Percentiles rank a stretch among this genome's conserved stretches.
Conservation (phyloP, 306 rosid genomes). For the Medicago ruthenica region DNA sequence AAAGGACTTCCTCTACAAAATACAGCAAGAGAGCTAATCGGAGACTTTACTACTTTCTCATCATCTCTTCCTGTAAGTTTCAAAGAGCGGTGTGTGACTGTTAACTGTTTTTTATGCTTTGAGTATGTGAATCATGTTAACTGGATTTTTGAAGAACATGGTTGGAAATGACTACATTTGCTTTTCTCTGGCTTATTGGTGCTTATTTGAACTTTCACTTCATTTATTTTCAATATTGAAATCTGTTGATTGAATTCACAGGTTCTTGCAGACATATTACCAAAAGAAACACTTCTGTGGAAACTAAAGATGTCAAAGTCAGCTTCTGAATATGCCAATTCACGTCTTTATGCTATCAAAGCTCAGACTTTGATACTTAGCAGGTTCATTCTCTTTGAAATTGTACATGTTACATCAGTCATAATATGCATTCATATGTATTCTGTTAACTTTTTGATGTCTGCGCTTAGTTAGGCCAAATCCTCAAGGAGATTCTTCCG, state of each 20-base stretch:
- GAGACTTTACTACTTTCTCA: slow-evolving; percentile 59
- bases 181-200: slow-evolving; percentile 26
- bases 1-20: slow-evolving; percentile 63
- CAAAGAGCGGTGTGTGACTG: slow-evolving; percentile 24
- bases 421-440: slow-evolving; percentile 16
- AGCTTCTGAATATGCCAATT: slow-evolving; percentile 71
- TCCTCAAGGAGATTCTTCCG: too few species aligned
- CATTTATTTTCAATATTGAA: slow-evolving; percentile 41
- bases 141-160: slow-evolving; percentile 23
- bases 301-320: slow-evolving; percentile 72
- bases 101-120: slow-evolving; percentile 13
- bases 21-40: slow-evolving; percentile 62
- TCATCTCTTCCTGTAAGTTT: slow-evolving; percentile 78
- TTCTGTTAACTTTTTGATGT: neutral
- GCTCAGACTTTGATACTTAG: slow-evolving; percentile 78
- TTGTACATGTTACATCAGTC: slow-evolving; percentile 12
- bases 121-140: slow-evolving; percentile 16
- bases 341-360: slow-evolving; percentile 80
- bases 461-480: neutral
- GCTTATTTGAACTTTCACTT: slow-evolving; percentile 40
- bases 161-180: slow-evolving; percentile 14
- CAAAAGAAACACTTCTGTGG: slow-evolving; percentile 82
- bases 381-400: slow-evolving; percentile 59
- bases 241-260: slow-evolving; percentile 48
- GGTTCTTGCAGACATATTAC: slow-evolving; percentile 80